Evolutionary conservation across 139 green algal species (phyloP).

Genomic region (Gonium pectorale): DNA sequence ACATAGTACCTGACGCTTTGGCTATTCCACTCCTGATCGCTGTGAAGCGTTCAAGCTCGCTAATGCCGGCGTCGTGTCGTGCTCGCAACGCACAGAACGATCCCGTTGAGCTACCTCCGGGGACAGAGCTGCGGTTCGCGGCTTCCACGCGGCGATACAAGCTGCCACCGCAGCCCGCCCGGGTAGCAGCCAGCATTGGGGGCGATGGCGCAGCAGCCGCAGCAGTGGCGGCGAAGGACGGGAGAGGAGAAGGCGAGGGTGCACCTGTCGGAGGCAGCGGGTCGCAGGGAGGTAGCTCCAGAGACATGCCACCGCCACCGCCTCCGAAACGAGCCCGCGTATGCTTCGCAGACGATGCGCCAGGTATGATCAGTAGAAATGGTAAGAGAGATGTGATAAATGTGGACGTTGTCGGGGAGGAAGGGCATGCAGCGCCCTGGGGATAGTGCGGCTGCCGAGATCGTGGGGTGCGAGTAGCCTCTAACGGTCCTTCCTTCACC

Average conservation of each 20-base stretch:
- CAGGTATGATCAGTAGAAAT: background rate
- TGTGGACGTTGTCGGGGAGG: too few species aligned
- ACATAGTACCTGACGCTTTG: too few species aligned
- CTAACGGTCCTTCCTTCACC: too few species aligned
- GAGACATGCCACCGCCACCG: background rate
- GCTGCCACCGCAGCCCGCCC: slow-evolving; percentile 28
- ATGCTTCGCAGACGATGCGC: slow-evolving; percentile 17
- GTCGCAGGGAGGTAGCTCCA: background rate
- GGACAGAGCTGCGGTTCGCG: slow-evolving; percentile 48
- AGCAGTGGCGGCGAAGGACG: background rate
- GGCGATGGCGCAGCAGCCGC: background rate
- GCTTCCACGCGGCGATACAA: slow-evolving; percentile 52
- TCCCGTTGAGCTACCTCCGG: slow-evolving; percentile 39
- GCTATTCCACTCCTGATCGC: too few species aligned
- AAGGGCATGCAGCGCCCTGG: too few species aligned
- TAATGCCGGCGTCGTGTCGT: too few species aligned
- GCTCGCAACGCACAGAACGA: slow-evolving; percentile 41
- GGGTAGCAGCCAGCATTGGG: background rate
- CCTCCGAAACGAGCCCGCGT: slow-evolving; percentile 24
- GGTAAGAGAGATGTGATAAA: background rate
- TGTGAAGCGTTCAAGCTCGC: too few species aligned
- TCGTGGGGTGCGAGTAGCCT: too few species aligned
- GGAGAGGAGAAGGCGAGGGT: background rate
- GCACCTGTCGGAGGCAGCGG: background rate
- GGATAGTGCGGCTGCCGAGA: too few species aligned